Percentiles rank a stretch among this genome's conserved stretches.
phyloP scores from a whole-genome alignment of 768 basidiomycete genomes.

The Russula ochroleuca region DNA sequence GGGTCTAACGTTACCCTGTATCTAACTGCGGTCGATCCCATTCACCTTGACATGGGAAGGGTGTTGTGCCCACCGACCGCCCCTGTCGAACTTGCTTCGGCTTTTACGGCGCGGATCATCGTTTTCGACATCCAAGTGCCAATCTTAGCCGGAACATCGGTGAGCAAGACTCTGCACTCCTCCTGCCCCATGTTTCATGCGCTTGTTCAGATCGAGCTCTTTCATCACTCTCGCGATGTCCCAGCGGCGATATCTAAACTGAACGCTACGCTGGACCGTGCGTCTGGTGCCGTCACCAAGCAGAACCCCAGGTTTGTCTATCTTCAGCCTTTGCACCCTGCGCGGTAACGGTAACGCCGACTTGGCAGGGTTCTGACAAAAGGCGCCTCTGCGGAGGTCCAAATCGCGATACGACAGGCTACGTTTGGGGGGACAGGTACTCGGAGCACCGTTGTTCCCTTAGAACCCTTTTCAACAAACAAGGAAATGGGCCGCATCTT shows the following conservation, averaged over 20 bases:
- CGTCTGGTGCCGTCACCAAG: slow-evolving; percentile 68
- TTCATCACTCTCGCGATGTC: slow-evolving; percentile 89
- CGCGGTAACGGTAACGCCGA: neutral
- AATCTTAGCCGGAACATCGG: slow-evolving; percentile 81
- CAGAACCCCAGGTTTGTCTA: slow-evolving; percentile 68
- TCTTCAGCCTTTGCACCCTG: neutral
- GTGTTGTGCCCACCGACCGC: slow-evolving; percentile 77
- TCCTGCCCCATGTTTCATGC: neutral
- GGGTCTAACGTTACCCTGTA: slow-evolving; percentile 87
- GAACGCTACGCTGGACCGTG: slow-evolving; percentile 71
- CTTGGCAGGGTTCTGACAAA: slow-evolving; percentile 68
- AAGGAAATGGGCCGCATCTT: slow-evolving; percentile 96
- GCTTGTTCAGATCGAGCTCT: slow-evolving; percentile 66
- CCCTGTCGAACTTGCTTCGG: slow-evolving; percentile 68
- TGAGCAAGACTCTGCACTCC: slow-evolving; percentile 36
- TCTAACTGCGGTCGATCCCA: slow-evolving; percentile 77
- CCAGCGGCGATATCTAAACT: slow-evolving; percentile 85
- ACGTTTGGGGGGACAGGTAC: slow-evolving; percentile 46
- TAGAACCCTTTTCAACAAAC: slow-evolving; percentile 82
- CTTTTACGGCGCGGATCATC: slow-evolving; percentile 84
- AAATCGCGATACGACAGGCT: slow-evolving; percentile 65
- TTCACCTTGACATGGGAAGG: slow-evolving; percentile 81
- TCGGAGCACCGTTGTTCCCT: slow-evolving; percentile 59
- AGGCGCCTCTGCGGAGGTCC: slow-evolving; percentile 77
- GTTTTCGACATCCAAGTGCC: slow-evolving; percentile 91